Conservation (phyloP, 2,329 filamentous ascomycete genomes). For the Bimuria novae-zelandiae region DNA sequence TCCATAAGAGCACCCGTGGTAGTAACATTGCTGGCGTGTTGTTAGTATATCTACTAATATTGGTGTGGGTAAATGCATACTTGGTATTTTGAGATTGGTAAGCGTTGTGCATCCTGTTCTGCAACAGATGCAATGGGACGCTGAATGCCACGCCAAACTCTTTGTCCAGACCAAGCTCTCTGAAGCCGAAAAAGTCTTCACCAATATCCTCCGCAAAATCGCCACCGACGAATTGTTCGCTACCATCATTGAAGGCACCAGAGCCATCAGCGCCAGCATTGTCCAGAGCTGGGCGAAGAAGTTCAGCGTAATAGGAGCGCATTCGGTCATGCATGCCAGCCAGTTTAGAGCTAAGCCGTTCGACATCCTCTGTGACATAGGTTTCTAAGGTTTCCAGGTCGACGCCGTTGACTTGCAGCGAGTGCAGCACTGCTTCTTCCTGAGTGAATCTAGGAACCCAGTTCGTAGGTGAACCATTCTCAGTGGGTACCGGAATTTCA, state of each 20-base stretch:
- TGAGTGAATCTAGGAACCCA: conserved; percentile 73
- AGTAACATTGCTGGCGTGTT: conserved; percentile 59
- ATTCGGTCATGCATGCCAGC: conserved; percentile 89
- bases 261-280: conserved; percentile 81
- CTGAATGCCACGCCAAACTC: conserved; percentile 89
- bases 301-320: conserved; percentile 89
- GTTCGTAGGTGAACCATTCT: conserved; percentile 41
- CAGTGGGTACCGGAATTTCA: conserved; percentile 36
- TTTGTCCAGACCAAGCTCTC: conserved; percentile 86
- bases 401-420: conserved; percentile 80
- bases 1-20: conserved; percentile 67
- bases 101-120: conserved; percentile 84
- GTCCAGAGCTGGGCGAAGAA: conserved; percentile 84
- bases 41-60: conserved; percentile 26
- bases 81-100: conserved; percentile 76
- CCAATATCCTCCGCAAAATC: conserved; percentile 98
- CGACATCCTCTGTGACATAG: conserved; percentile 93
- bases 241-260: conserved; percentile 92
- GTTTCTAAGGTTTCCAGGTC: conserved; percentile 80
- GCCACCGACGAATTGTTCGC: conserved; percentile 93
- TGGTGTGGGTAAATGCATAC: conserved; percentile 43
- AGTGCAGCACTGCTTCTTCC: conserved; percentile 87
- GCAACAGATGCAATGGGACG: conserved; percentile 90
- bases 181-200: conserved; percentile 99
- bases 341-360: conserved; percentile 79